Conservation (phyloP, 2,329 filamentous ascomycete genomes). For the Cladobotryum mycophilum region DNA sequence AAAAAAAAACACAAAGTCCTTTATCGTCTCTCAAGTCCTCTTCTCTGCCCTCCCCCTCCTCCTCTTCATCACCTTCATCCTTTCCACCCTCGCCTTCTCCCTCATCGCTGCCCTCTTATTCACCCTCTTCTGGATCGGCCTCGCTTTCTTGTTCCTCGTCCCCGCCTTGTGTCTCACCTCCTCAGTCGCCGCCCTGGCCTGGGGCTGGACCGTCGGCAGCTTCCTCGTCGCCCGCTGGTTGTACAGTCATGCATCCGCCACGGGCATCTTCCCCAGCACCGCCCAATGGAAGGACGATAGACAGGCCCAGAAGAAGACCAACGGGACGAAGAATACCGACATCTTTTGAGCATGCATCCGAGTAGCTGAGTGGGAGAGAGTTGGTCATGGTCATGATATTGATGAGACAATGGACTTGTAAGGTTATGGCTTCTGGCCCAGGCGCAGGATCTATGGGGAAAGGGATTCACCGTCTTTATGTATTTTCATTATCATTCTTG, state of each 20-base stretch:
- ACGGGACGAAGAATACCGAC: not conserved
- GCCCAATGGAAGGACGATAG: constrained; percentile 15
- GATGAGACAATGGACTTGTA: not conserved
- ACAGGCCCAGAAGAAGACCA: not conserved
- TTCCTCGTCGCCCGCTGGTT: constrained; percentile 46
- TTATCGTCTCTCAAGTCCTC: constrained; percentile 58
- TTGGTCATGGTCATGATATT: not conserved
- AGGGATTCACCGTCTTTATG: not conserved
- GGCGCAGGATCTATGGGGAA: not conserved
- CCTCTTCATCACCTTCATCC: constrained; percentile 61
- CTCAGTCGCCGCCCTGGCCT: constrained; percentile 56
- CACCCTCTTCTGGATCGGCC: constrained; percentile 59
- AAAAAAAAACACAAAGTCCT: constrained; percentile 44
- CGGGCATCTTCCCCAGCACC: constrained; percentile 12
- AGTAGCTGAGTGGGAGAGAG: not conserved
- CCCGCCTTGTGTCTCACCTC: constrained; percentile 63
- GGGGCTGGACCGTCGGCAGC: constrained; percentile 58
- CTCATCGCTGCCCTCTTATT: constrained; percentile 57
- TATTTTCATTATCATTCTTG: not conserved
- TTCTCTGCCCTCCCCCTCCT: constrained; percentile 61
- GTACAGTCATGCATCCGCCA: constrained; percentile 32
- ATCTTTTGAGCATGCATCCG: not conserved
- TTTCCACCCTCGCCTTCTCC: constrained; percentile 57
- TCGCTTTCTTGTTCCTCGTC: constrained; percentile 61
- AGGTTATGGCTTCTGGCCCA: not conserved